Base-by-base conservation (phyloP, 1,284 basidiomycete genomes). In the Sanguinoderma infundibulare region DNA sequence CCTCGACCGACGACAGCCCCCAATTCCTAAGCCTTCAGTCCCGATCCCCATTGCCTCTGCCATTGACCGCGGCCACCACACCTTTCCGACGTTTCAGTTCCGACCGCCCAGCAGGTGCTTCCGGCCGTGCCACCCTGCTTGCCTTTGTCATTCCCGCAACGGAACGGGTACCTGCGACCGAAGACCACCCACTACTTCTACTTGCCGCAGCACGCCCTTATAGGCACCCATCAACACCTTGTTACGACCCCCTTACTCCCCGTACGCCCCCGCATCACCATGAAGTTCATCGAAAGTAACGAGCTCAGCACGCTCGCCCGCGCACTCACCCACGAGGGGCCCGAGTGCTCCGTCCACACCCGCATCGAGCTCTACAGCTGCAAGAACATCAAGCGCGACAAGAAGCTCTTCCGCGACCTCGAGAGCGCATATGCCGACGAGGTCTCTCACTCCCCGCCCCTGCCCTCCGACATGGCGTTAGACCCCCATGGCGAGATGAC, bases 301-400 rank as follows among this genome's bases (percentile, higher is more conserved):
- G 86, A 91, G 60, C 84, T 96, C 30, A 87, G 89, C 26, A 85
- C 86, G 59, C 87, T 97, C 60, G 91, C 94, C 0, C 86, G 89
- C 68, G 87, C 91, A n/a, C 87, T 97, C 50, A 92, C 87, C 10
- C 89, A 92, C 75, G 89, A 94, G 65, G 91, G 94, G 5, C 89
- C 93, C 53, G 96, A 98, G 78, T 95, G 94, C 75, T 87, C 90
- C 30, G 94, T 98, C 20, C 90, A 94, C 75, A 96, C 95, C 39
- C 89, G 96, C 68, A 90, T 99, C 75, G 97, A 99, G 77, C 96
- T 95, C 0, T 99, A 98, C 81, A 95, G 93, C 69, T 97, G 95
- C 87, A 99, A 99, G 84, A 92, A 96, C 72, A 92, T 98, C 77
- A 94, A 94, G 68, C 92, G 94, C 73, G 98, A 99, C 83, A 96